Conservation (phyloP, 345 rosid species). For the Aegle marmelos region DNA sequence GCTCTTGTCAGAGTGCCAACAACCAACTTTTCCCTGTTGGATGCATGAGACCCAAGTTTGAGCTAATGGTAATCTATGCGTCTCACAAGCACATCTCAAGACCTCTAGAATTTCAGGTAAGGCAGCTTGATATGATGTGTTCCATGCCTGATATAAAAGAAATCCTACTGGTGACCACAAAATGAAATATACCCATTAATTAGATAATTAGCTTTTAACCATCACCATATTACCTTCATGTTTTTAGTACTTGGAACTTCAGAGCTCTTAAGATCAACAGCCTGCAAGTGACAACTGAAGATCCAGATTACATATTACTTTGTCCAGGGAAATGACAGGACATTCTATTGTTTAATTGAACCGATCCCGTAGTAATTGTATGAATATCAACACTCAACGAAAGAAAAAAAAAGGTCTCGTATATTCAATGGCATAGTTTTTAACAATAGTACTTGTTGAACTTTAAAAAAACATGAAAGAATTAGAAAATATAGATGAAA, state of each 20-base stretch:
- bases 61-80: constrained; percentile 77
- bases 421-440: not conserved
- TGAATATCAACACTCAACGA: not conserved
- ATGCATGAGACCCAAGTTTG: constrained; percentile 82
- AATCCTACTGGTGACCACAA: constrained; percentile 13
- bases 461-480: not conserved
- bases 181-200: constrained; percentile 9
- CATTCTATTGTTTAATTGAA: not conserved
- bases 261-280: constrained; percentile 78
- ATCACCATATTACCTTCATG: constrained; percentile 48
- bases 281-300: constrained; percentile 38
- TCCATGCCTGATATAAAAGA: constrained; percentile 40
- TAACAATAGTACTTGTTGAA: not conserved
- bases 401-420: not conserved
- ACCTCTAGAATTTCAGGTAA: constrained; percentile 75
- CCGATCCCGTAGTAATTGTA: not conserved
- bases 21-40: constrained; percentile 77
- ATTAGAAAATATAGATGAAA: not conserved
- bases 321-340: not conserved
- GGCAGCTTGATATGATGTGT: constrained; percentile 59
- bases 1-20: constrained; percentile 77
- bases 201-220: constrained; percentile 9
- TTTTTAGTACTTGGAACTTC: constrained; percentile 34
- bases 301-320: not conserved
- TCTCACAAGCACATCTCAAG: constrained; percentile 69